These are phyloP conservation scores for Fusarium pilosicola DNA, from an alignment of 2,329 filamentous ascomycete genomes.

Conservation along the genomic window DNA sequence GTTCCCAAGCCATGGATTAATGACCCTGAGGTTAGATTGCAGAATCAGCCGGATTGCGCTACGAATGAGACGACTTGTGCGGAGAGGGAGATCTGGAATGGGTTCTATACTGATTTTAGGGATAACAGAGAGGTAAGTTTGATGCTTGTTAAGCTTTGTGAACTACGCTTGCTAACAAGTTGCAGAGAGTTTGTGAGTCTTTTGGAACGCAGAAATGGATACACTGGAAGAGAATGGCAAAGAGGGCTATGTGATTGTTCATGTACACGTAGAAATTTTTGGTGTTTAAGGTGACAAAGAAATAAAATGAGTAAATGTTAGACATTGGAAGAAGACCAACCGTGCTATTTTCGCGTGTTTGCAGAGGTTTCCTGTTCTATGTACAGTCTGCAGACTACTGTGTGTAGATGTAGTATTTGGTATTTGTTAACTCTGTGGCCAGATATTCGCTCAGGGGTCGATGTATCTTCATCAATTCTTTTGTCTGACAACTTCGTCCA, in stretches of 20 bases:
- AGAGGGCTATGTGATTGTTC: neutral
- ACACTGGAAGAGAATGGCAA: slow-evolving; percentile 13
- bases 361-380: too few species aligned
- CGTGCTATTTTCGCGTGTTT: too few species aligned
- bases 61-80: neutral
- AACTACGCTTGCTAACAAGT: neutral
- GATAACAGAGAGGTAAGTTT: slow-evolving; percentile 20
- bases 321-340: neutral
- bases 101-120: slow-evolving; percentile 27
- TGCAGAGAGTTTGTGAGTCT: slow-evolving; percentile 18
- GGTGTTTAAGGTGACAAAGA: neutral
- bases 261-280: neutral
- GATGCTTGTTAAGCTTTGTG: accelerated
- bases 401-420: too few species aligned
- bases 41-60: neutral
- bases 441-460: too few species aligned
- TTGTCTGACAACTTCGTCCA: neutral
- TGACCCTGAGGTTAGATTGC: neutral
- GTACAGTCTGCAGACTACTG: too few species aligned
- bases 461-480: too few species aligned
- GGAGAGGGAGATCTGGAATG: slow-evolving; percentile 32
- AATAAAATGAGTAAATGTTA: neutral
- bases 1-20: slow-evolving; percentile 67
- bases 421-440: too few species aligned
- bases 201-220: slow-evolving; percentile 13